phyloP scores from a whole-genome alignment of 441 rosid genomes.

The Adansonia madagascariensis region DNA sequence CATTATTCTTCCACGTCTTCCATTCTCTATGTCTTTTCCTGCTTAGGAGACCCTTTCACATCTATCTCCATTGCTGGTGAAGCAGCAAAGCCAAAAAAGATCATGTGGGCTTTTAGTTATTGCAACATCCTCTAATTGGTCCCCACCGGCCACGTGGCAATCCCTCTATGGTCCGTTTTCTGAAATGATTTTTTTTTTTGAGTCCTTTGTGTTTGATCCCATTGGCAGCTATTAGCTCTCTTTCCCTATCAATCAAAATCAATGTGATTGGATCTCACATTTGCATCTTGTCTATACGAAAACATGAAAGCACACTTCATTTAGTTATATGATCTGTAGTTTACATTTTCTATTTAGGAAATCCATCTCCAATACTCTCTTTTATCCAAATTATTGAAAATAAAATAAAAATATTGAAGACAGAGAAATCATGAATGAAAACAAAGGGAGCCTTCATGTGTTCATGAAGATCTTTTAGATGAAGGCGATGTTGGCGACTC shows the following conservation, averaged over 20 bases:
- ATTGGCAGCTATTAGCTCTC: neutral
- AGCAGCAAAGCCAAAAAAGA: constrained; percentile 5
- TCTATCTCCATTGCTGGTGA: constrained; percentile 31
- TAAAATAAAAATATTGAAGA: too few relatives aligned
- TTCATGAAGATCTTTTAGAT: neutral
- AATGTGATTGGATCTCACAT: constrained; percentile 25
- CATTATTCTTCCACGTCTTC: constrained; percentile 23
- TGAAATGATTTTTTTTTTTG: too few relatives aligned
- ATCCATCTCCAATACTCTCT: neutral
- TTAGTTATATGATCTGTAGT: neutral
- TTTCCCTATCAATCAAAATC: constrained; percentile 11
- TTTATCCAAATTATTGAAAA: too few relatives aligned
- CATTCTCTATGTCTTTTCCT: constrained; percentile 38
- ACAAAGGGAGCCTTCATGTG: neutral
- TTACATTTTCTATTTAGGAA: neutral
- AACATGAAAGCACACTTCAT: neutral
- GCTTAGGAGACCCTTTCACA: constrained; percentile 49
- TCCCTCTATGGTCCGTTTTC: neutral
- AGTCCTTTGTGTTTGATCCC: neutral
- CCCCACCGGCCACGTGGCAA: constrained; percentile 7
- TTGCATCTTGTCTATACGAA: neutral
- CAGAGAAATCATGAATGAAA: neutral
- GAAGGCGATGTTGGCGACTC: neutral
- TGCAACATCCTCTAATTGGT: constrained; percentile 23
- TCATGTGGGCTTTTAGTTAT: neutral